These are phyloP conservation scores for Huntiella decipiens DNA, from an alignment of 2,329 filamentous ascomycete genomes.

Conservation along the genomic window DNA sequence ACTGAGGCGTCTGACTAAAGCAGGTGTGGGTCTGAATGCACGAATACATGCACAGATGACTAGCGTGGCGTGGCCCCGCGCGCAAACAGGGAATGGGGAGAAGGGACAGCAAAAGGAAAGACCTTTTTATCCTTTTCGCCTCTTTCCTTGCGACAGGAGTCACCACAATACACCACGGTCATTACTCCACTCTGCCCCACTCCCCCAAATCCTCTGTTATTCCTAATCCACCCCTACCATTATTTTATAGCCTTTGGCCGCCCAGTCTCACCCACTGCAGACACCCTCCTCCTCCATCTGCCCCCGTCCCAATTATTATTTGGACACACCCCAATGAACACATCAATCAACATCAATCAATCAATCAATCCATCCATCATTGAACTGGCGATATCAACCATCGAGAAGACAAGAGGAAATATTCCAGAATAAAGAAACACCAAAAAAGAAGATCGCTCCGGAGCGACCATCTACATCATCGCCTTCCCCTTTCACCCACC, in stretches of 20 bases:
- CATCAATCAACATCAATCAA: constrained; percentile 2
- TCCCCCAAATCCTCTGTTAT: constrained; percentile 9
- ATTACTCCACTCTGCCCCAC: constrained; percentile 11
- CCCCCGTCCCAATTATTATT: constrained; percentile 8
- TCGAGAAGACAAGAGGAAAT: too few relatives aligned
- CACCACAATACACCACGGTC: neutral
- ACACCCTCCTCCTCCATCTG: constrained; percentile 10
- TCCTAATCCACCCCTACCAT: too few relatives aligned
- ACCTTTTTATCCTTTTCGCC: constrained; percentile 9
- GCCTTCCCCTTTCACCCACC: too few relatives aligned
- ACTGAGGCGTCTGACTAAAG: too few relatives aligned
- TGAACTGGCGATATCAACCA: too few relatives aligned
- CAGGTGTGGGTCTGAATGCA: too few relatives aligned
- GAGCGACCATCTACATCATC: too few relatives aligned
- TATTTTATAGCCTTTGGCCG: neutral
- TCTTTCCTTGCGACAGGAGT: neutral
- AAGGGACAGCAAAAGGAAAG: neutral
- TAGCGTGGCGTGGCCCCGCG: too few relatives aligned
- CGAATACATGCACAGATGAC: too few relatives aligned
- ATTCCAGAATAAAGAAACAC: too few relatives aligned
- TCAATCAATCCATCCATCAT: neutral
- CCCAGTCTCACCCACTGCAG: constrained; percentile 11
- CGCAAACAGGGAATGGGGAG: too few relatives aligned
- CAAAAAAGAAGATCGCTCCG: too few relatives aligned
- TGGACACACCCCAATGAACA: constrained; percentile 11